phyloP scores from a whole-genome alignment of 2,329 filamentous ascomycete species.

The Pestalotiopsis sp. region DNA sequence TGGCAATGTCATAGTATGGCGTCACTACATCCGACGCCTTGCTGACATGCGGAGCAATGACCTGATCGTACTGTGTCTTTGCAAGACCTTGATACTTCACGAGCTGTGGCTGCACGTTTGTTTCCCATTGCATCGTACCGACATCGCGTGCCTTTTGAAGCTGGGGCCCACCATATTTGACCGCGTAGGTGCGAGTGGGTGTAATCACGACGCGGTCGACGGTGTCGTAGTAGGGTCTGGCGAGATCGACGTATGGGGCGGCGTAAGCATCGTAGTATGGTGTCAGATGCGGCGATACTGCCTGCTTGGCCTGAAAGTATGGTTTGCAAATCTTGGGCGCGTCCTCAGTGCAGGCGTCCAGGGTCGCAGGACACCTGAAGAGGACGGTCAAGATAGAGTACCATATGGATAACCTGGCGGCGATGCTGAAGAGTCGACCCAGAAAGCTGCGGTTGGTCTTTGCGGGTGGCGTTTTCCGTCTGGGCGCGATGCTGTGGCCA shows the following conservation, averaged over 20 bases:
- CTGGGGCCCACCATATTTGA: conserved; percentile 75
- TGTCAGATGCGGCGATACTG: conserved; percentile 72
- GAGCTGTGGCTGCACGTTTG: conserved; percentile 75
- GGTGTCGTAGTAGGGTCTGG: conserved; percentile 73
- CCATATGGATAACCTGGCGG: conserved; percentile 77
- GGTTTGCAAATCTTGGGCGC: conserved; percentile 82
- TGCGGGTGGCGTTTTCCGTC: conserved; percentile 27
- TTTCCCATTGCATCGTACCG: conserved; percentile 75
- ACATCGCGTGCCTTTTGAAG: conserved; percentile 69
- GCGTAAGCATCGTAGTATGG: conserved; percentile 88
- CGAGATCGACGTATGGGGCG: conserved; percentile 77
- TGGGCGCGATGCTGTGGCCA: conserved; percentile 37
- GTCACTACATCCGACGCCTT: conserved; percentile 57
- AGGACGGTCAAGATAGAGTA: conserved; percentile 80
- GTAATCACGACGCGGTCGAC: conserved; percentile 66
- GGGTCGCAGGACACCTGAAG: conserved; percentile 77
- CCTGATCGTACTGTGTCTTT: conserved; percentile 68
- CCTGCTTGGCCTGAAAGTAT: conserved; percentile 69
- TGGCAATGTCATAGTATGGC: conserved; percentile 74
- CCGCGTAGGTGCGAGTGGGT: conserved; percentile 68
- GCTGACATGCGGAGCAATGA: conserved; percentile 74
- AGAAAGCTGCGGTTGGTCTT: conserved; percentile 34
- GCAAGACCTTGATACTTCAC: conserved; percentile 63
- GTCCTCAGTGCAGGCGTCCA: conserved; percentile 66
- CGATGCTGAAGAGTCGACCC: conserved; percentile 46